Evolutionary conservation across 176 grass and related monocot species (phyloP).

Genomic region (Rhynchospora pubera): DNA sequence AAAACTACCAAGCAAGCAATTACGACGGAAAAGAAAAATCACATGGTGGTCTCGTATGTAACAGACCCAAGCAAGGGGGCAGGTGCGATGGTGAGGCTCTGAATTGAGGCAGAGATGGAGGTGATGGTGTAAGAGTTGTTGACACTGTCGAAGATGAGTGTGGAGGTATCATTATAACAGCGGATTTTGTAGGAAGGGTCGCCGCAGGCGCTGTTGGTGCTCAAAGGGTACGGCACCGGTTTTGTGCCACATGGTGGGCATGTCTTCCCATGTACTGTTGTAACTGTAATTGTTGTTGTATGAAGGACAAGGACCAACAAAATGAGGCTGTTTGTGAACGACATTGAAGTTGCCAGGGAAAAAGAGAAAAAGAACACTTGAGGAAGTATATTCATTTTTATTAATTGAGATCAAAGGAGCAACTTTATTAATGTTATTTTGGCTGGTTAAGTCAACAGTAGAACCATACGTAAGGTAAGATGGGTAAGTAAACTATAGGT

Average conservation of each 20-base stretch:
- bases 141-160: constrained; percentile 53
- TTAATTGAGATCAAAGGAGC: neutral
- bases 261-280: constrained; percentile 4
- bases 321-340: neutral
- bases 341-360: neutral
- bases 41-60: constrained; percentile 34
- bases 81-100: constrained; percentile 49
- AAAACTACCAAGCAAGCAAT: constrained; percentile 23
- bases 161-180: constrained; percentile 17
- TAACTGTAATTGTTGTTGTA: neutral
- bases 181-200: constrained; percentile 63
- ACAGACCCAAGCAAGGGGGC: constrained; percentile 28
- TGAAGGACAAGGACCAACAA: neutral
- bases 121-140: constrained; percentile 57
- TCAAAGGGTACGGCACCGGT: constrained; percentile 53
- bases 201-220: constrained; percentile 50
- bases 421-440: neutral
- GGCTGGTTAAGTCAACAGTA: neutral
- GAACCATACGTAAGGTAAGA: too few species aligned
- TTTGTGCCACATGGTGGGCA: constrained; percentile 51
- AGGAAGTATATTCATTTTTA: neutral
- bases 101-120: constrained; percentile 29
- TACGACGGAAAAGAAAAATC: neutral
- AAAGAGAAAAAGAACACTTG: neutral
- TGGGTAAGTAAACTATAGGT: neutral